Conservation (phyloP, 768 basidiomycete genomes). For the Boletus tylopilopsis region DNA sequence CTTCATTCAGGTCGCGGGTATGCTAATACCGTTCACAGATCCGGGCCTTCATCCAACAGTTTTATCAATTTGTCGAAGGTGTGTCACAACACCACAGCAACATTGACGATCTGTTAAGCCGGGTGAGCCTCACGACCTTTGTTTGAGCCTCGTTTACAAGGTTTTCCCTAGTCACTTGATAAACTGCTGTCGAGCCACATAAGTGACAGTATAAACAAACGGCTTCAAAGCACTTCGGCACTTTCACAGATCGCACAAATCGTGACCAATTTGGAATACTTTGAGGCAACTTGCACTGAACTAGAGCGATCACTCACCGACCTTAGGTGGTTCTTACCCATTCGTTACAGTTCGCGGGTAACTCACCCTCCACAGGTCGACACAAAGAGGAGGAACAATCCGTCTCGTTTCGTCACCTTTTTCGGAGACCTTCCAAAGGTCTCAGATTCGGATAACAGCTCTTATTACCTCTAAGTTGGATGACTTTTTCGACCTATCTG, state of each 20-base stretch:
- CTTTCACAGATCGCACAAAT: constrained; percentile 92
- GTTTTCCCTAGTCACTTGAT: constrained; percentile 68
- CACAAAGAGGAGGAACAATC: constrained; percentile 80
- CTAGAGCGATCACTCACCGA: constrained; percentile 81
- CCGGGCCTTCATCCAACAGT: constrained; percentile 86
- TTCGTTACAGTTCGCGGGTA: background rate
- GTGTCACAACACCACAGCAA: constrained; percentile 88
- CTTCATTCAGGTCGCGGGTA: background rate
- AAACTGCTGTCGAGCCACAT: constrained; percentile 73
- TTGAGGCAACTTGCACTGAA: constrained; percentile 79
- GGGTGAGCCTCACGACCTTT: constrained; percentile 43
- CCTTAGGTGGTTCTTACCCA: constrained; percentile 54
- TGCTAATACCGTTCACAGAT: constrained; percentile 46
- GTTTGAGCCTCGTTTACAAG: constrained; percentile 2
- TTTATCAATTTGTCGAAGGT: constrained; percentile 95
- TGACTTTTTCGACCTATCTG: constrained; percentile 92
- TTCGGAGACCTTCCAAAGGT: constrained; percentile 59
- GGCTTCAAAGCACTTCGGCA: constrained; percentile 71
- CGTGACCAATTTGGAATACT: constrained; percentile 89
- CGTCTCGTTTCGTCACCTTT: constrained; percentile 67
- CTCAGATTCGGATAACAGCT: constrained; percentile 70
- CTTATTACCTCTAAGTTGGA: constrained; percentile 91
- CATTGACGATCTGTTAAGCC: constrained; percentile 87
- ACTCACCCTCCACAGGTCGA: constrained; percentile 50
- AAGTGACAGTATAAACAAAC: constrained; percentile 67